Base-by-base conservation (phyloP, 2,329 filamentous ascomycete genomes). In the Aspergillus quadricinctus region DNA sequence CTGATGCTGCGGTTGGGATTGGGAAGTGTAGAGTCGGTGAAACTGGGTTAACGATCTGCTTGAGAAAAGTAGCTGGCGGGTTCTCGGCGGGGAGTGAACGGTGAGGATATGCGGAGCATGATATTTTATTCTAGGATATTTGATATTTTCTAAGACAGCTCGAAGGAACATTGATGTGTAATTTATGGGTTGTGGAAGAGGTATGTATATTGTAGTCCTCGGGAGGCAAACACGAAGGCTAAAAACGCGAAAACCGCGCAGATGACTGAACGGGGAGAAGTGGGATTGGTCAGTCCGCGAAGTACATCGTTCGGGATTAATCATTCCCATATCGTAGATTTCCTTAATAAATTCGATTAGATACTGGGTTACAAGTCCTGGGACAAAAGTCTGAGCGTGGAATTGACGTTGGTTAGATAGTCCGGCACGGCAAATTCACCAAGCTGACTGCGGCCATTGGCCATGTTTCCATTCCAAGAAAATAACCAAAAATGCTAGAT, bases 401-500 rank as follows among this genome's bases (percentile, higher is more conserved):
- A 35, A 35, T 35, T 35, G 31, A 35, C 31, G 31, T 17, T 35
- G 31, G 31, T 4, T 37, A 7, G 5, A 35, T 37, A 17, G 31
- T 17, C 17, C 31, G 5, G 31, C 31, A 37, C 5, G 31, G 11
- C 2, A 35, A 35, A 4, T 5, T 17, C 31, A 17, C 29, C 14
- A 14, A 14, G 11, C 31, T 17, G 31, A 35, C 3, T 14, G 31
- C 31, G 14, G 31, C 31, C 31, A 14, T 37, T 14, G 31, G 14
- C 14, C 31, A 45, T 45, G 17, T 45, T 19, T 45, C 29, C n/a
- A 49, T 37, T 37, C 17, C 17, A 41, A 53, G 25, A 50, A 37
- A 3, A 23, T 29, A 35, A 40, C 31, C 52, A 52, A 55, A 54
- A 61, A 49, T 57, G 54, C 61, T 58, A 23, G 23, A 23, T 23